Conservation (phyloP, 2,329 filamentous ascomycete genomes). For the Fusarium pilosicola region DNA sequence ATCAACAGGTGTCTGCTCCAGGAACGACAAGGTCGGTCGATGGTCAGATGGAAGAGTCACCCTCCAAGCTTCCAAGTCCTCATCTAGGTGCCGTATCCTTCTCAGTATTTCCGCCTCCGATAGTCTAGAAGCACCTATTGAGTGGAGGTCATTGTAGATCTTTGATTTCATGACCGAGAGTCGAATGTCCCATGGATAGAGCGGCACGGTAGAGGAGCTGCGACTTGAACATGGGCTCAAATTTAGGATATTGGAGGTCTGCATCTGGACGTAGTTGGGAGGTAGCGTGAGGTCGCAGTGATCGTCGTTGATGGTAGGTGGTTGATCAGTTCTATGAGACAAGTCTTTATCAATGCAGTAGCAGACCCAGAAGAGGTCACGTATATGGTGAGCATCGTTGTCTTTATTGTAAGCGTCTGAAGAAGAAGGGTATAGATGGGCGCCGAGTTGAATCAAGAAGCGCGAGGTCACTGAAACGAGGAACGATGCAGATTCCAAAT, state of each 20-base stretch:
- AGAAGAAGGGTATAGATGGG: background rate
- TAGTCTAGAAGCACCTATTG: background rate
- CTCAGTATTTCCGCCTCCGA: background rate
- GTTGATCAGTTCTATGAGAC: background rate
- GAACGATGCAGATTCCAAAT: background rate
- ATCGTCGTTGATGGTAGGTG: slow-evolving; percentile 1
- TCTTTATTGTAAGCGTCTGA: background rate
- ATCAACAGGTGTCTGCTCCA: background rate
- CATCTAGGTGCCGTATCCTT: background rate
- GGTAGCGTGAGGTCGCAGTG: slow-evolving; percentile 7
- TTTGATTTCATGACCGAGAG: background rate
- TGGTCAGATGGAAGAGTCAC: background rate
- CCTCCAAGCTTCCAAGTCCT: slow-evolving; percentile 20
- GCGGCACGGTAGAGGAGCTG: background rate
- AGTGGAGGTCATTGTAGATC: background rate
- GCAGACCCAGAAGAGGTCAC: slow-evolving; percentile 20
- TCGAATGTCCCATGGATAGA: slow-evolving; percentile 1
- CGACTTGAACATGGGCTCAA: accelerated
- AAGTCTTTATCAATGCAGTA: slow-evolving; percentile 25
- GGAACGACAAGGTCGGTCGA: background rate
- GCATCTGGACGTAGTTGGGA: background rate
- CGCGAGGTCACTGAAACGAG: background rate
- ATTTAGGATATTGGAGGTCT: background rate
- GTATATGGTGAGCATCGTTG: background rate
- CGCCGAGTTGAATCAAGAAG: background rate